Evolutionary conservation across 208 protist species (phyloP).

Genomic region (Herpetomonas samuelpessoai): DNA sequence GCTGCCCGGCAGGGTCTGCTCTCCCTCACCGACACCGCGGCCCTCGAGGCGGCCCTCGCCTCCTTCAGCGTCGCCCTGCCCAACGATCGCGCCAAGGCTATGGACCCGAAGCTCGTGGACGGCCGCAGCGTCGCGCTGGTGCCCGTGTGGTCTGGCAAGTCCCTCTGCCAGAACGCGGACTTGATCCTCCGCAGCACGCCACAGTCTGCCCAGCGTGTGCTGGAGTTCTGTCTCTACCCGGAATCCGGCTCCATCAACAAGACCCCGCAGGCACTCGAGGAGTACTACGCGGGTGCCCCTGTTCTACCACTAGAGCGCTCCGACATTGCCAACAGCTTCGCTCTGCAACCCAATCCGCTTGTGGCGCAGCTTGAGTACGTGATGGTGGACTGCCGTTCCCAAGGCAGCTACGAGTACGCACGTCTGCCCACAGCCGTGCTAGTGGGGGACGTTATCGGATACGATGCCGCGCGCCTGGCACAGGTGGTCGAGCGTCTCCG

Average conservation of each 20-base stretch:
- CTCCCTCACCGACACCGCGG: slow-evolving; percentile 24
- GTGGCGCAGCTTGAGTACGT: slow-evolving; percentile 49
- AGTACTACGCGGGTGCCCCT: slow-evolving; percentile 58
- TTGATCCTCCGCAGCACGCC: slow-evolving; percentile 74
- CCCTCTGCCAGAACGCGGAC: slow-evolving; percentile 73
- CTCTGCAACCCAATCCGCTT: neutral
- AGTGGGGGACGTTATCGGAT: slow-evolving; percentile 52
- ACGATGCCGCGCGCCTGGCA: slow-evolving; percentile 25
- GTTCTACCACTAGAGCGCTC: slow-evolving; percentile 70
- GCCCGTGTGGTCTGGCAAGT: slow-evolving; percentile 54
- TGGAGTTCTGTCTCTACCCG: slow-evolving; percentile 63
- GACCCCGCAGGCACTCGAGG: slow-evolving; percentile 37
- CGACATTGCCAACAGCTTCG: slow-evolving; percentile 69
- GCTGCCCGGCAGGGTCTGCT: slow-evolving; percentile 50
- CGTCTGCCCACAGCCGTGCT: slow-evolving; percentile 77
- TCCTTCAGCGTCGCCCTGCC: slow-evolving; percentile 36
- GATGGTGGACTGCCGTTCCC: slow-evolving; percentile 85
- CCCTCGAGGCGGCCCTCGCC: slow-evolving; percentile 20
- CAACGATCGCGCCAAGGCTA: slow-evolving; percentile 23
- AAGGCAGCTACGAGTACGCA: slow-evolving; percentile 78
- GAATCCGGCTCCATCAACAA: slow-evolving; percentile 41
- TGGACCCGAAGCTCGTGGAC: slow-evolving; percentile 42
- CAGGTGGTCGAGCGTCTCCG: slow-evolving; percentile 42
- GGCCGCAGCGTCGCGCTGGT: slow-evolving; percentile 49
- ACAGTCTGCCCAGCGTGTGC: slow-evolving; percentile 48